These are phyloP conservation scores for Coemansia sp. DNA, from an alignment of 192 early-diverging fungal genomes.

Conservation along the genomic window DNA sequence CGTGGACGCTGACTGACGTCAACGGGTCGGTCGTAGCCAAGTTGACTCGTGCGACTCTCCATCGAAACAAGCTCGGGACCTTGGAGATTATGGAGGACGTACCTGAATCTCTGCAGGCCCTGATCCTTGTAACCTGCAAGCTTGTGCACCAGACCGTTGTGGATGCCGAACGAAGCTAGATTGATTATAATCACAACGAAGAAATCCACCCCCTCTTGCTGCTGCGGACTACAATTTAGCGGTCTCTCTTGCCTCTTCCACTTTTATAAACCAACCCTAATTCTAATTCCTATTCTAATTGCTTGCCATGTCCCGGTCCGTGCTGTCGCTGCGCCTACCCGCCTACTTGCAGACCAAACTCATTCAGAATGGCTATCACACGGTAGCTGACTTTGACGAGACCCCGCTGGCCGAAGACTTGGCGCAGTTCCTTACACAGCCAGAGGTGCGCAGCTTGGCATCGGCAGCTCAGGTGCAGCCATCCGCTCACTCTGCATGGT, in stretches of 20 bases:
- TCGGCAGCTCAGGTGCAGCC: not conserved
- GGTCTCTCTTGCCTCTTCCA: not conserved
- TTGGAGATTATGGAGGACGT: conserved; percentile 8
- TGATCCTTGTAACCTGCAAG: conserved; percentile 14
- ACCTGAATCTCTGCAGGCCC: conserved; percentile 9
- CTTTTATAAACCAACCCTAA: not conserved
- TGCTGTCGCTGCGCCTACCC: conserved; percentile 24
- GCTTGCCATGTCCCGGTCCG: conserved; percentile 16
- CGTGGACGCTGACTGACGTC: conserved; percentile 11
- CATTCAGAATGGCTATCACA: conserved; percentile 23
- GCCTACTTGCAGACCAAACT: conserved; percentile 9
- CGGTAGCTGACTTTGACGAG: conserved; percentile 24
- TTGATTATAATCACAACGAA: not conserved
- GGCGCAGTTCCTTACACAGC: not conserved
- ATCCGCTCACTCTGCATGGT: conserved; percentile 10
- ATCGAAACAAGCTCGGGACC: conserved; percentile 1
- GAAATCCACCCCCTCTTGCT: not conserved
- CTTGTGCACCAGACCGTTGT: conserved; percentile 11
- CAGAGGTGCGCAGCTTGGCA: conserved; percentile 1
- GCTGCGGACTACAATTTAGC: not conserved
- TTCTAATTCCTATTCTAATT: not conserved
- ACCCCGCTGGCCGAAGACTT: not conserved
- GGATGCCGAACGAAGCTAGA: not conserved
- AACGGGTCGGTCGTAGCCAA: conserved; percentile 10
- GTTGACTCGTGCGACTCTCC: not conserved